These are phyloP conservation scores for Syzygium grande DNA, from an alignment of 345 rosid species.

Conservation along the genomic window DNA sequence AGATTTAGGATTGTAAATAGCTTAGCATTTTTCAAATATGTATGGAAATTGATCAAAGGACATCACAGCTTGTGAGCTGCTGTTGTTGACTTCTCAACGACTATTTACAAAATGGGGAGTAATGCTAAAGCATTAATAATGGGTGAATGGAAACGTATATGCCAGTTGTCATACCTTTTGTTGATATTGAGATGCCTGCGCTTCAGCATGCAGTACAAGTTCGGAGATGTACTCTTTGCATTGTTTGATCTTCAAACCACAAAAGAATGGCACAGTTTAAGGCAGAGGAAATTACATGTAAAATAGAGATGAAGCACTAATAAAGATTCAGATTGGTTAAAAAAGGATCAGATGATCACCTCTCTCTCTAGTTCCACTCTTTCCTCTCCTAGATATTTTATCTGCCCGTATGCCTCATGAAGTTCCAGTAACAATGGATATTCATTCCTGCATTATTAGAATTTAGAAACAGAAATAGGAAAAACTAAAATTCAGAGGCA, in stretches of 20 bases:
- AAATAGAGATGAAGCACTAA: background rate
- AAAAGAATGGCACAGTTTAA: background rate
- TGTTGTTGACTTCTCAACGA: background rate
- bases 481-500: background rate
- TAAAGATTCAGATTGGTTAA: background rate
- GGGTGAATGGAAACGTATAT: background rate
- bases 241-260: slow-evolving; percentile 49
- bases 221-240: slow-evolving; percentile 75
- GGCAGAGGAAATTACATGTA: background rate
- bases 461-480: background rate
- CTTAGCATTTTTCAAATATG: background rate
- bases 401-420: slow-evolving; percentile 35
- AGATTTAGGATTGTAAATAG: background rate
- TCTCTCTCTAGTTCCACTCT: slow-evolving; percentile 52
- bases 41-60: background rate
- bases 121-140: background rate
- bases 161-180: slow-evolving; percentile 48
- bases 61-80: background rate
- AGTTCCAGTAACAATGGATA: slow-evolving; percentile 31
- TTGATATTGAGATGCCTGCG: slow-evolving; percentile 79
- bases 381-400: slow-evolving; percentile 47
- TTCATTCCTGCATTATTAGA: slow-evolving; percentile 23
- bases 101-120: background rate
- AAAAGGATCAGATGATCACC: slow-evolving; percentile 30
- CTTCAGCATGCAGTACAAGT: slow-evolving; percentile 80